Evolutionary conservation across 306 rosid genomes (phyloP), one percentile per base, ranked within the genome.

Genomic region (Boehmeria nivea): DNA sequence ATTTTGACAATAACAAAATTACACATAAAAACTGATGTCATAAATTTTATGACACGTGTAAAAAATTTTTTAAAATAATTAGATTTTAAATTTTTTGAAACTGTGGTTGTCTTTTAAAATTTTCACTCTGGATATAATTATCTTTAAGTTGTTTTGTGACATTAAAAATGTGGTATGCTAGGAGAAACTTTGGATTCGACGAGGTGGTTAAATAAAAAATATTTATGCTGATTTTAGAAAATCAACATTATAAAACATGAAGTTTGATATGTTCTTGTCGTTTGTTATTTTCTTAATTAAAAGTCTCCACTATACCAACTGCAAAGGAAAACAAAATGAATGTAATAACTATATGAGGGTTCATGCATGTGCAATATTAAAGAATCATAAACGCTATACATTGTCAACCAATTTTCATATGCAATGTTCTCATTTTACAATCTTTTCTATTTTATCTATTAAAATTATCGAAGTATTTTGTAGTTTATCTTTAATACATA

Each of bases 311-410:
- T 8, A 14, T 22, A 47, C 21, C 58, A 57, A 57, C 28, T 21
- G 20, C 1, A 24, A 38, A 23, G 22, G 22, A 24, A 18, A 54
- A 51, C 5, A 54, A 22, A 38, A 12, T 2, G 12, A 56, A 11
- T 24, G 4, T 8, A n/a, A 27, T n/a, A n/a, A n/a, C n/a, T n/a
- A n/a, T n/a, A n/a, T 27, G 31, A 5, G 19, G 59, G 59, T 34
- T 10, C 59, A 54, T 18, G 59, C 43, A 57, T 24, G 51, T 57
- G 45, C 39, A 27, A 16, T n/a, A n/a, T n/a, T n/a, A 51, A 27
- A 9, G 3, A 25, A 51, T 51, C 14, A 7, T 7, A 48, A 51
- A 27, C 15, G 57, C 59, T 3, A 9, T 2, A 15, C 43, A n/a
- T n/a, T 19, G 44, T 17, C 59, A 54, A 12, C 59, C 9, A 5